These are phyloP conservation scores for Nakaseomyces delphensis DNA, from an alignment of 1,139 yeast genomes.

Conservation along the genomic window DNA sequence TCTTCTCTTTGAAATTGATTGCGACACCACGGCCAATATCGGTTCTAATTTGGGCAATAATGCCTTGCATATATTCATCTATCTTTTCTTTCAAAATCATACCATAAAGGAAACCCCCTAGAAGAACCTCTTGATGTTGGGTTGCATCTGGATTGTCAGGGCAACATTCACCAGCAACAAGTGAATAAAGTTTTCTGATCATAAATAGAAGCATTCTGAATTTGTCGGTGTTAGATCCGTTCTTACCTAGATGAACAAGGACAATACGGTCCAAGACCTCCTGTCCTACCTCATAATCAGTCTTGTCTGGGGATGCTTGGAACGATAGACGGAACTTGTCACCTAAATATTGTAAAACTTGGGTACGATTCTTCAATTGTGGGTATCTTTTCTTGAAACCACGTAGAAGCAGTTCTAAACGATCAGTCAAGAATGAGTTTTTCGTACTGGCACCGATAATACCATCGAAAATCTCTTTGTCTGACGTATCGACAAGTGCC, in stretches of 20 bases:
- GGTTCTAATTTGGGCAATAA: constrained; percentile 64
- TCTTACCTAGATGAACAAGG: constrained; percentile 64
- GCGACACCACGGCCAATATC: constrained; percentile 78
- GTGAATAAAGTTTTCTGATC: constrained; percentile 88
- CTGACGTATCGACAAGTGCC: constrained; percentile 84
- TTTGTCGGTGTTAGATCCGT: constrained; percentile 59
- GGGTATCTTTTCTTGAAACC: constrained; percentile 64
- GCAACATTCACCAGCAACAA: constrained; percentile 94
- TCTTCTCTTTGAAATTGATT: constrained; percentile 73
- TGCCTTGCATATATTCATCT: constrained; percentile 77
- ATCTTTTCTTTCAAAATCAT: constrained; percentile 95
- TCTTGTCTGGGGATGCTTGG: constrained; percentile 77
- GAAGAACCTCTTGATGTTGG: constrained; percentile 92
- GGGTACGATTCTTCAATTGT: constrained; percentile 68
- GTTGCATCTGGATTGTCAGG: constrained; percentile 99
- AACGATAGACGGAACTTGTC: constrained; percentile 92
- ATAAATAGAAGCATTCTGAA: constrained; percentile 81
- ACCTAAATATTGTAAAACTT: constrained; percentile 87
- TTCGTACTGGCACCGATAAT: constrained; percentile 81
- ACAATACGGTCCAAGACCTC: constrained; percentile 78
- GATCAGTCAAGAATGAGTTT: constrained; percentile 94
- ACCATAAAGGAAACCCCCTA: constrained; percentile 95
- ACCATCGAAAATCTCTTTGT: constrained; percentile 91
- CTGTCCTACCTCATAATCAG: constrained; percentile 86
- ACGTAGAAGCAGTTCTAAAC: constrained; percentile 85